These are phyloP conservation scores for Ambrosia trifida DNA, from an alignment of 129 eudicot genomes.

Conservation along the genomic window DNA sequence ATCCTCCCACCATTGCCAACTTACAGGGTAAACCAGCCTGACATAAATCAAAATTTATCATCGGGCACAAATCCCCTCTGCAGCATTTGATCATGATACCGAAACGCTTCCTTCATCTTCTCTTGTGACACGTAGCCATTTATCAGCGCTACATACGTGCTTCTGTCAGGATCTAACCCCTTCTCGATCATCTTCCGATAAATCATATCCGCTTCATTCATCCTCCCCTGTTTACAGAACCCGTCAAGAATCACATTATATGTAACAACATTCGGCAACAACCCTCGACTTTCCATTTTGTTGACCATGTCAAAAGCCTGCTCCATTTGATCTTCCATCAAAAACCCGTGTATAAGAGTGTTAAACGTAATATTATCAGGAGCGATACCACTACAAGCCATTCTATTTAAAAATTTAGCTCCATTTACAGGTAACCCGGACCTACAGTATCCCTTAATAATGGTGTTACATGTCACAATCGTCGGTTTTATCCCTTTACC, in stretches of 20 bases:
- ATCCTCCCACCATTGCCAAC: neutral
- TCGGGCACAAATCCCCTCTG: slow-evolving; percentile 70
- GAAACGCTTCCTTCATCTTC: slow-evolving; percentile 69
- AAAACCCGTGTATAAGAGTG: slow-evolving; percentile 65
- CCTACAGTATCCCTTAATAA: slow-evolving; percentile 69
- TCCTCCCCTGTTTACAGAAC: slow-evolving; percentile 67
- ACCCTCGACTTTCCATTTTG: slow-evolving; percentile 61
- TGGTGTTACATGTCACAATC: slow-evolving; percentile 61
- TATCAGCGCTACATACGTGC: slow-evolving; percentile 63
- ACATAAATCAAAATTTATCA: slow-evolving; percentile 56
- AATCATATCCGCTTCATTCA: slow-evolving; percentile 55
- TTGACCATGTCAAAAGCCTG: slow-evolving; percentile 57
- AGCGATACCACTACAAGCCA: slow-evolving; percentile 36
- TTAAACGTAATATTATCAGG: slow-evolving; percentile 68
- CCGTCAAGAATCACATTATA: slow-evolving; percentile 70
- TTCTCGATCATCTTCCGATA: slow-evolving; percentile 60
- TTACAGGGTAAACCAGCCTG: neutral
- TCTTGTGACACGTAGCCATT: slow-evolving; percentile 77
- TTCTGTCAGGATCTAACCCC: slow-evolving; percentile 60
- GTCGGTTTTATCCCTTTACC: slow-evolving; percentile 60
- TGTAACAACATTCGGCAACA: slow-evolving; percentile 60
- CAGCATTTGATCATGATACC: slow-evolving; percentile 78
- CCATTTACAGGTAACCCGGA: slow-evolving; percentile 47
- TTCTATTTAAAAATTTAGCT: slow-evolving; percentile 37
- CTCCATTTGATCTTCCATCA: slow-evolving; percentile 55